Base-by-base conservation (phyloP, 768 basidiomycete genomes). In the Pisolithus microcarpus region DNA sequence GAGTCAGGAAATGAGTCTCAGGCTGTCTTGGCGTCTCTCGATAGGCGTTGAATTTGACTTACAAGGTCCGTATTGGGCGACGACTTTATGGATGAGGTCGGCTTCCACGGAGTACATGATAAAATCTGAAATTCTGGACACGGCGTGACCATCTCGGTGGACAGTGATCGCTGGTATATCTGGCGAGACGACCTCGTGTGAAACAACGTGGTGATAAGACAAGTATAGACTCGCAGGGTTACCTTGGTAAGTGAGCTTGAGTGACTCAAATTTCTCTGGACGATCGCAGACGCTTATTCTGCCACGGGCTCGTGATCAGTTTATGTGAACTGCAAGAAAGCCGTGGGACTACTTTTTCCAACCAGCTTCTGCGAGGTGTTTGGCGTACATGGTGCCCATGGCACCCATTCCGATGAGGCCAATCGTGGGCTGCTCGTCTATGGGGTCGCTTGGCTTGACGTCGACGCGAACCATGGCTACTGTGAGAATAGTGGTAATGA, bases 331-430 rank as follows among this genome's bases (percentile, higher is more conserved):
- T 21, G 55, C 62, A 21, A 24, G 30, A 19, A 30, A 44, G 5
- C 49, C 75, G 18, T 1, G 26, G 13, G 43, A 34, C 28, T 54
- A 92, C 94, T 82, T 87, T 67, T 83, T 80, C 84, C 91, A 92
- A 2, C 95, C 93, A 9, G 85, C 92, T 6, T 74, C 72, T 10
- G 83, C 79, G 23, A 99, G 73, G n/a, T 73, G 65, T 16, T 75
- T 77, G 0, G 92, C 91, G 65, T 97, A 98, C 92, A 98, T 91
- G 61, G 73, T 75, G 2, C 95, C 95, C 95, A 98, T 98, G 46
- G 88, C 89, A 0, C 94, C 94, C 93, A 97, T 96, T 2, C 95
- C 94, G 54, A 96, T 96, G 47, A 96, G 72, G 2, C 94, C 94
- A 37, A 98, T 87, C 0, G 78, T 76, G 6, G 90, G 89, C 57